Base-by-base conservation (phyloP, 306 rosid genomes). In the Geum urbanum region DNA sequence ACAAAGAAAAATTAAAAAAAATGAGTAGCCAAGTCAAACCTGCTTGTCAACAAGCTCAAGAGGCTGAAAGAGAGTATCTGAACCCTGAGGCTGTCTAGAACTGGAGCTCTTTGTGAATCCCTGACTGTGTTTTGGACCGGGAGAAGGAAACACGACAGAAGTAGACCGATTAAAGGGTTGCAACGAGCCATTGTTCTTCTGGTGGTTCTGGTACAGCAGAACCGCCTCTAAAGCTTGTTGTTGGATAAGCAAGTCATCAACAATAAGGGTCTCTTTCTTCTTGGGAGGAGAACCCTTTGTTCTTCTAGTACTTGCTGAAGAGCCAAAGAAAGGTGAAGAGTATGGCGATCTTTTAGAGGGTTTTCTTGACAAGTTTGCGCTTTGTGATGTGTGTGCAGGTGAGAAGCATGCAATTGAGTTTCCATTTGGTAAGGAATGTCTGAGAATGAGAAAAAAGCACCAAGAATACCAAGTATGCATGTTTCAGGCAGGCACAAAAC, bases 191-290 rank as follows among this genome's bases (percentile, higher is more conserved):
- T 40, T 27, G 69, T 5, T 72, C 54, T 58, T 70, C 65, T 72
- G 81, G 74, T 49, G 67, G 44, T 67, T 58, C 48, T 69, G 63
- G 70, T 58, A 77, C 46, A 77, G 20, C 70, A 77, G 49, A 50
- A 75, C 77, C 3, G 81, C 81, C 20, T 75, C 81, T 6, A 66
- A 12, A 6, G 77, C 81, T 63, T 77, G 81, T 13, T 72, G 73
- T 10, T 67, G 53, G 44, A 76, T 56, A 6, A 69, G 12, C 57
- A 67, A 52, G 24, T 72, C 81, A 40, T 57, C 77, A 13, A 5
- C 41, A n/a, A 66, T 24, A 24, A 24, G 58, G 14, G 9, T 5
- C 18, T 51, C 9, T 35, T 53, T 60, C 65, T 77, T 67, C 58
- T 51, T 77, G 39, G 67, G 69, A 0, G 77, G 27, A 24, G 27